A percentile compares a stretch with the other conserved stretches of the same genome.
Evolutionary conservation across 192 early-diverging fungal genomes (phyloP).

Genomic region (Fimicolochytrium jonesii): DNA sequence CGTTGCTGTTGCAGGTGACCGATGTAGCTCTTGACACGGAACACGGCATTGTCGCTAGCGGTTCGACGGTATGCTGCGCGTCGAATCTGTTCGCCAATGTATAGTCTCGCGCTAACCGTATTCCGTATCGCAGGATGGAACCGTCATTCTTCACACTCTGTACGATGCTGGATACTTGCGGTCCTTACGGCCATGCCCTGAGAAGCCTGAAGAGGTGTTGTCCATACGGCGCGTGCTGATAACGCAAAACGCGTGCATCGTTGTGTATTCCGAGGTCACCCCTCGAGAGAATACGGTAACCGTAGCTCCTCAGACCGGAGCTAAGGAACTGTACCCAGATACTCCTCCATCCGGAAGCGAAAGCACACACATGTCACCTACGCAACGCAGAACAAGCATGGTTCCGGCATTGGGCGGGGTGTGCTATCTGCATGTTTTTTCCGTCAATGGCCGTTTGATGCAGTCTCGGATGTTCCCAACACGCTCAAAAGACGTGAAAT

Average conservation of each 20-base stretch:
- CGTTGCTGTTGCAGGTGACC: constrained; percentile 26
- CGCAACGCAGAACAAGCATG: not conserved
- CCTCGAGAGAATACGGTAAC: not conserved
- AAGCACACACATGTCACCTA: too few relatives aligned
- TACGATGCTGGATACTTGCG: constrained; percentile 33
- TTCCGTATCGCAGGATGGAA: constrained; percentile 44
- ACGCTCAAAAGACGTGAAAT: constrained; percentile 13
- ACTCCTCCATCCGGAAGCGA: too few relatives aligned
- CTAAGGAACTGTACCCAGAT: too few relatives aligned
- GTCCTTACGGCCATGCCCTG: constrained; percentile 24
- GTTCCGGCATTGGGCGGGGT: constrained; percentile 1
- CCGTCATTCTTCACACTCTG: constrained; percentile 41
- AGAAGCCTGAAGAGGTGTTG: not conserved
- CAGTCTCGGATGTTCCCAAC: constrained; percentile 18
- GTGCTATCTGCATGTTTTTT: constrained; percentile 30
- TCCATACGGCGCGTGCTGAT: constrained; percentile 22
- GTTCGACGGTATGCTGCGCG: constrained; percentile 31
- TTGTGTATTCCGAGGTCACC: constrained; percentile 28
- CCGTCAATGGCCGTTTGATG: constrained; percentile 30
- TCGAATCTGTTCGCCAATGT: not conserved
- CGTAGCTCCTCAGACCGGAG: not conserved
- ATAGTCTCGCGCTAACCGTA: too few relatives aligned
- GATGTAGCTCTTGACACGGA: constrained; percentile 33
- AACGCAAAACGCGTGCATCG: constrained; percentile 9
- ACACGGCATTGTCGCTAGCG: constrained; percentile 41